These are phyloP conservation scores for Auriscalpium orientale DNA, from an alignment of 768 basidiomycete genomes.

Conservation along the genomic window DNA sequence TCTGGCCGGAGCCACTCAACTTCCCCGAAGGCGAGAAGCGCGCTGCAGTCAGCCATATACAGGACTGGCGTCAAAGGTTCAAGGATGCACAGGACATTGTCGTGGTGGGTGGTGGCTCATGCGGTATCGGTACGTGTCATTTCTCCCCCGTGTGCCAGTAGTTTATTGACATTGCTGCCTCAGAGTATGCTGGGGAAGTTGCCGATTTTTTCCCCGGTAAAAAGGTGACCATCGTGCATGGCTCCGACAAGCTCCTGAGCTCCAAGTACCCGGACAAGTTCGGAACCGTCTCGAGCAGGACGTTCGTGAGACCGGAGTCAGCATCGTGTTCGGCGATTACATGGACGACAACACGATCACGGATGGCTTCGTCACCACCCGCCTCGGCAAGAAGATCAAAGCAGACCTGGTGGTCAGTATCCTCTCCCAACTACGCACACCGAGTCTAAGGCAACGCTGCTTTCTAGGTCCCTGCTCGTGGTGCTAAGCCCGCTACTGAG, in stretches of 20 bases:
- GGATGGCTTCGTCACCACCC: slow-evolving; percentile 13
- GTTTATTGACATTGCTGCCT: no score
- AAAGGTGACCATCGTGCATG: slow-evolving; percentile 57
- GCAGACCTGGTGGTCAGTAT: slow-evolving; percentile 50
- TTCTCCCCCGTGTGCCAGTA: not conserved
- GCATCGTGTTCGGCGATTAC: slow-evolving; percentile 12
- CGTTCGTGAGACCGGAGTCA: slow-evolving; percentile 4
- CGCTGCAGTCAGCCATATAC: slow-evolving; percentile 13
- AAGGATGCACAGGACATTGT: slow-evolving; percentile 25
- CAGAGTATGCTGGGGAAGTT: slow-evolving; percentile 39
- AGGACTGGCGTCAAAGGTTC: slow-evolving; percentile 24
- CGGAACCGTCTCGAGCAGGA: slow-evolving; percentile 8
- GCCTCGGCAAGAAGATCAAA: slow-evolving; percentile 34
- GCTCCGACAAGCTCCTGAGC: slow-evolving; percentile 41
- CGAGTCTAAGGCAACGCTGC: not conserved
- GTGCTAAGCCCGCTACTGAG: slow-evolving; percentile 41
- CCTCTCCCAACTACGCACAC: not conserved
- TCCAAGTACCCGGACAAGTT: slow-evolving; percentile 43
- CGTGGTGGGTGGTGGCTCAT: slow-evolving; percentile 31
- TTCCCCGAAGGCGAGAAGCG: slow-evolving; percentile 29
- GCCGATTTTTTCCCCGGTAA: slow-evolving; percentile 27
- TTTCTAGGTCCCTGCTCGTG: slow-evolving; percentile 22
- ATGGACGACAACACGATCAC: slow-evolving; percentile 5
- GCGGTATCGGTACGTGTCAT: slow-evolving; percentile 32
- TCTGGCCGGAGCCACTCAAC: slow-evolving; percentile 19